Percentiles rank a stretch among this genome's conserved stretches.
Evolutionary conservation across 257 asterid genomes (phyloP).

Genomic region (Forsythia suspensa): DNA sequence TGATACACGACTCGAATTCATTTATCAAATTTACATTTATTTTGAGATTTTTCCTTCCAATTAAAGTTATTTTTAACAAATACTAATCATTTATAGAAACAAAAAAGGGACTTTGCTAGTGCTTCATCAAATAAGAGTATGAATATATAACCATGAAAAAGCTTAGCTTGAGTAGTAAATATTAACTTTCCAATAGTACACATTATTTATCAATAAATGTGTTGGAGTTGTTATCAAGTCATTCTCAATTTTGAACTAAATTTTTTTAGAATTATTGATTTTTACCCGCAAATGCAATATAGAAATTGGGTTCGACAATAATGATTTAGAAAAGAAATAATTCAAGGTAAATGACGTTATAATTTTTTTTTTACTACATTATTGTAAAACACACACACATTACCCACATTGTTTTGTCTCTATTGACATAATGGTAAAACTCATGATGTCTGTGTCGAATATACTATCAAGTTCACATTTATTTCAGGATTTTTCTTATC

Average conservation of each 20-base stretch:
- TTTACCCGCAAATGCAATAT: neutral
- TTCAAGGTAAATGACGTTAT: neutral
- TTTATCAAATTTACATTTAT: neutral
- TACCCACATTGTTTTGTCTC: neutral
- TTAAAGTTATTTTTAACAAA: neutral
- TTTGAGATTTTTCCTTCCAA: neutral
- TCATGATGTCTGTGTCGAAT: neutral
- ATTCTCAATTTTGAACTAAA: neutral
- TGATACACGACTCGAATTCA: neutral
- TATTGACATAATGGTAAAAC: neutral
- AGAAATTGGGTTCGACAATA: neutral
- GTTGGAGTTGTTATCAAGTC: neutral
- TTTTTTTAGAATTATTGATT: neutral
- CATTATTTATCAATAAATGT: neutral
- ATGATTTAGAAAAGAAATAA: neutral
- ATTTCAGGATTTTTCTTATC: neutral
- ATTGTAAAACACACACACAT: neutral
- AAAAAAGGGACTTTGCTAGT: neutral
- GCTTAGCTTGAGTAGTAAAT: neutral
- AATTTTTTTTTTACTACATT: too few relatives aligned
- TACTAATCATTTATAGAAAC: too few relatives aligned
- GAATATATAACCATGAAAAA: neutral
- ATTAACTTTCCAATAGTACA: neutral
- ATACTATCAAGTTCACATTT: neutral
- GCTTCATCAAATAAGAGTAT: neutral